Evolutionary conservation across 257 asterid species (phyloP).

Genomic region (Leptodermis oblonga): DNA sequence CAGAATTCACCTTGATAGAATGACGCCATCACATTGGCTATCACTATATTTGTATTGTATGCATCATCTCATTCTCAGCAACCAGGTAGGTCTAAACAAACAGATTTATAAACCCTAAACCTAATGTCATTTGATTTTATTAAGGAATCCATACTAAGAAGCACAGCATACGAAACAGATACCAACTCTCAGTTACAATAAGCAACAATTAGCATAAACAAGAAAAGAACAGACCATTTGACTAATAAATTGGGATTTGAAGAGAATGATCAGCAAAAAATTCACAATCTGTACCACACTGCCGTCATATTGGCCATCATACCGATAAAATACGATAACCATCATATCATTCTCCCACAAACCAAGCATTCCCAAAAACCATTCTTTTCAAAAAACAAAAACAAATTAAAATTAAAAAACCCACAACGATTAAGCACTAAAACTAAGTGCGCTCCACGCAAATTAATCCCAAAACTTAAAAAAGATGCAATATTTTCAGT

Average conservation of each 20-base stretch:
- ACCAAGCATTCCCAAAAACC: neutral
- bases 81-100: neutral
- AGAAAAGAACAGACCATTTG: neutral
- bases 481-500: neutral
- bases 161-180: neutral
- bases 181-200: neutral
- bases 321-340: conserved; percentile 8
- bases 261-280: conserved; percentile 2
- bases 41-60: neutral
- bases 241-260: neutral
- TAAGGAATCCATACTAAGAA: neutral
- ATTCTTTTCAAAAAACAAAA: neutral
- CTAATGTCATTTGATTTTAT: neutral
- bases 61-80: neutral
- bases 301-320: conserved; percentile 13
- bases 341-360: conserved; percentile 21
- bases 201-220: neutral
- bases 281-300: neutral
- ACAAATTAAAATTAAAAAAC: neutral
- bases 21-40: conserved; percentile 4
- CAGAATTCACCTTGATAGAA: conserved; percentile 15
- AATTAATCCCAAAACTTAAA: neutral
- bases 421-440: neutral
- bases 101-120: no score
- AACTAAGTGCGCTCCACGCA: neutral